These are phyloP conservation scores for Cutaneotrichosporon cavernicola DNA, from an alignment of 1,284 basidiomycete genomes.

Conservation along the genomic window DNA sequence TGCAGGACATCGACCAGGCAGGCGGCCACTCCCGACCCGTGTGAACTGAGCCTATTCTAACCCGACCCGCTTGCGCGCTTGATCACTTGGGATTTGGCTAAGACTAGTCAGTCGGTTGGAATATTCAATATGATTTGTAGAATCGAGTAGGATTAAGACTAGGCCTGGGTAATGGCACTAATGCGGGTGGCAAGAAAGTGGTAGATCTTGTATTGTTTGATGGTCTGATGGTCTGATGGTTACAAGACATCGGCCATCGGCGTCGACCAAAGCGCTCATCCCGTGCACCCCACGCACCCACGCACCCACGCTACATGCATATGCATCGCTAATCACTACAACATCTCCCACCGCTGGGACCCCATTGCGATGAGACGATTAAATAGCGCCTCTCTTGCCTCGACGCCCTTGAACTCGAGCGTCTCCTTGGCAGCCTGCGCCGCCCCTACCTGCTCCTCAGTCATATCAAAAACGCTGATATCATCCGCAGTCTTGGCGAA, in stretches of 20 bases:
- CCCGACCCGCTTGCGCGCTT: background rate
- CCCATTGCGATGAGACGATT: constrained; percentile 53
- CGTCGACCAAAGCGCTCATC: too few species aligned
- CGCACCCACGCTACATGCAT: background rate
- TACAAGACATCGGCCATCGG: too few species aligned
- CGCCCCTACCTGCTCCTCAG: constrained; percentile 1
- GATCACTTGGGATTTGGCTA: too few species aligned
- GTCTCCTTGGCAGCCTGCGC: constrained; percentile 6
- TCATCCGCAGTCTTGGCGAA: constrained; percentile 13
- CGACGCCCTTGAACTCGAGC: constrained; percentile 50
- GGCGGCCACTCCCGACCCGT: background rate
- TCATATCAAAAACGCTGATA: background rate
- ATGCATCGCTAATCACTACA: constrained; percentile 31
- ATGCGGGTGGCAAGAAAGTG: too few species aligned
- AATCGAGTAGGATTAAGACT: too few species aligned
- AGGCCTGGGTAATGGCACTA: too few species aligned
- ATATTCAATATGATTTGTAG: too few species aligned
- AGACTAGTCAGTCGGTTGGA: too few species aligned
- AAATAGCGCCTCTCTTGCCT: constrained; percentile 54
- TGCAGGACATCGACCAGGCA: background rate
- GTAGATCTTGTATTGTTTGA: too few species aligned
- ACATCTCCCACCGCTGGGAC: constrained; percentile 52
- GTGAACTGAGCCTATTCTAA: background rate
- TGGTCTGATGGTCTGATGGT: too few species aligned
- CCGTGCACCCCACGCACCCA: too few species aligned